Percentiles rank a stretch among this genome's conserved stretches.
phyloP scores from a whole-genome alignment of 1,284 basidiomycete species.

The Pseudozyma sp. region DNA sequence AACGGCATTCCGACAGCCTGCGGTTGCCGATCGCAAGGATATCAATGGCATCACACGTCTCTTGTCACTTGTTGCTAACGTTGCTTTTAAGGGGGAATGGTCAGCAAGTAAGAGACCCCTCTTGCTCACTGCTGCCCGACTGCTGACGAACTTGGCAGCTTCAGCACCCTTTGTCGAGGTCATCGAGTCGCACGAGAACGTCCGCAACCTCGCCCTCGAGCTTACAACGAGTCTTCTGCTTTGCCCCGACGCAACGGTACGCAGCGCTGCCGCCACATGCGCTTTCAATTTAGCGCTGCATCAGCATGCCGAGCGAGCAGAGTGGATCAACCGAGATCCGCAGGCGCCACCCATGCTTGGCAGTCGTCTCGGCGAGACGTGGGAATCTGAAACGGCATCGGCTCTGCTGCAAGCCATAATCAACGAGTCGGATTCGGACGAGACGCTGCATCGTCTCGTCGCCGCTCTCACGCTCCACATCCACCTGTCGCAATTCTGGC shows the following conservation, averaged over 20 bases:
- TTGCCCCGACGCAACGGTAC: slow-evolving; percentile 77
- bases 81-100: slow-evolving; percentile 70
- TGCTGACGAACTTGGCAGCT: slow-evolving; percentile 80
- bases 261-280: slow-evolving; percentile 82
- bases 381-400: slow-evolving; percentile 83
- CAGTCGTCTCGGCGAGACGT: slow-evolving; percentile 73
- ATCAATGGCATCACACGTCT: slow-evolving; percentile 21
- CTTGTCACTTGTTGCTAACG: slow-evolving; percentile 18
- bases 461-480: slow-evolving; percentile 80
- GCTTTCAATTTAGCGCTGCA: slow-evolving; percentile 78
- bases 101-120: slow-evolving; percentile 71
- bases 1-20: slow-evolving; percentile 10
- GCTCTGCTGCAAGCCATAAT: slow-evolving; percentile 81
- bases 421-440: slow-evolving; percentile 79
- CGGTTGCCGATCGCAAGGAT: slow-evolving; percentile 16
- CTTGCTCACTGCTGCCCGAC: slow-evolving; percentile 76
- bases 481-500: slow-evolving; percentile 73
- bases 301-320: slow-evolving; percentile 34
- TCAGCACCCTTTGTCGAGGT: slow-evolving; percentile 71
- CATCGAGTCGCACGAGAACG: slow-evolving; percentile 72
- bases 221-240: slow-evolving; percentile 78
- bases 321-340: slow-evolving; percentile 40
- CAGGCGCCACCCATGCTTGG: slow-evolving; percentile 73
- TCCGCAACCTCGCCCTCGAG: slow-evolving; percentile 65
- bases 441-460: slow-evolving; percentile 76